Evolutionary conservation across 2,329 filamentous ascomycete genomes (phyloP), one percentile per base, ranked within the genome.

Genomic region (Penicillium sp.): DNA sequence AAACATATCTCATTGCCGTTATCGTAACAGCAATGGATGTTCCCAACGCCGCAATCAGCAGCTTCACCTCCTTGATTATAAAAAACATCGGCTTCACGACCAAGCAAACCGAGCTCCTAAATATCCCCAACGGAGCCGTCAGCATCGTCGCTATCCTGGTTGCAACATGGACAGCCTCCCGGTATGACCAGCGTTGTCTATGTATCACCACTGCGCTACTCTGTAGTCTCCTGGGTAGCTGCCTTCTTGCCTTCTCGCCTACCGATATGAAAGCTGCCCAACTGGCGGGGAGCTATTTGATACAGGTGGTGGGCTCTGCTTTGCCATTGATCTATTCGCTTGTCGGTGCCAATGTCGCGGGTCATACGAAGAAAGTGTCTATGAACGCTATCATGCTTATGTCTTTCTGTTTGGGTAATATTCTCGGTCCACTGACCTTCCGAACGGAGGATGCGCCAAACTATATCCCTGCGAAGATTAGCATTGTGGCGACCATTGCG

Each of bases 311-410:
- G 29, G 73, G 76, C 7, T 71, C 74, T 1, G 63, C 72, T 3
- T 65, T 79, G 19, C 77, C 76, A 42, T 55, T 79, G 14, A 60
- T 78, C 46, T 74, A 76, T 31, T 73, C 73, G 1, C 71, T 75
- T 57, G 75, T 78, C 16, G 74, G 76, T 0, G 74, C 69, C 16
- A 82, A 82, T 55, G 70, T 78, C 3, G 77, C 76, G 6, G 79
- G 79, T 0, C 78, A 82, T 54, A 79, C 79, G 3, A 82, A 82
- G 68, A 81, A 81, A 57, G 76, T 79, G 24, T 79, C 78, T 1
- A 74, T 78, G 48, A 80, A 79, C 42, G 79, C 78, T 0, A 62
- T 82, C n/a, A 66, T 78, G 9, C 69, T 80, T 10, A 72, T 80
- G 52, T 67, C 72, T 2, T 80, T 78, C 63, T 74, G 72, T 35